Percentiles rank a stretch among this genome's conserved stretches.
Evolutionary conservation across 768 basidiomycete genomes (phyloP).

Genomic region (Tylopilus sp.): DNA sequence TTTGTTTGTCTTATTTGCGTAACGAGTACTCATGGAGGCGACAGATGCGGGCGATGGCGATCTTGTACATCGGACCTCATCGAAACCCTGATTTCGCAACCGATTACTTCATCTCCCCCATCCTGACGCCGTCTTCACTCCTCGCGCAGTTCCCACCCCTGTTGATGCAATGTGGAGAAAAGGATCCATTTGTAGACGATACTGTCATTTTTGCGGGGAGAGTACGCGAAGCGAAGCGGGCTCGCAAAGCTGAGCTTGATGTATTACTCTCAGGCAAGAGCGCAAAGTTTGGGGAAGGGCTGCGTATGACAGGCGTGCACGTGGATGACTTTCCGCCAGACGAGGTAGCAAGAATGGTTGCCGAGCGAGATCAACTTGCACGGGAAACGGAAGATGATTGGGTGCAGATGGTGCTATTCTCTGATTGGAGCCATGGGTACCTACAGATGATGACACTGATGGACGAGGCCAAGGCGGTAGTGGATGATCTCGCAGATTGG

Average conservation of each 20-base stretch:
- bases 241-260: conserved; percentile 72
- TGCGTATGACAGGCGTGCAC: conserved; percentile 56
- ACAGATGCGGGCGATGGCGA: conserved; percentile 99
- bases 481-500: conserved; percentile 87
- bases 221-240: conserved; percentile 91
- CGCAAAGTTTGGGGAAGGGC: conserved; percentile 56
- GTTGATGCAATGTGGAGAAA: conserved; percentile 93
- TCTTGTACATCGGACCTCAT: conserved; percentile 91
- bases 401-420: conserved; percentile 91
- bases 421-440: conserved; percentile 97
- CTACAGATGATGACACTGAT: conserved; percentile 92
- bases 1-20: background rate
- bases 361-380: conserved; percentile 57
- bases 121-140: conserved; percentile 78
- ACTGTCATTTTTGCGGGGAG: conserved; percentile 95
- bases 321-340: conserved; percentile 24
- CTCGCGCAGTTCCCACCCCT: conserved; percentile 93
- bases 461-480: conserved; percentile 73
- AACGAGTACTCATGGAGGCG: conserved; percentile 7
- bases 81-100: conserved; percentile 91
- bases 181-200: conserved; percentile 94
- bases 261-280: conserved; percentile 56
- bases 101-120: conserved; percentile 95
- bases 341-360: conserved; percentile 42
- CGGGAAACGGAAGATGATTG: conserved; percentile 86